Percentiles rank a stretch among this genome's conserved stretches.
Evolutionary conservation across 495 filamentous ascomycete species (phyloP).

Genomic region (Aspergillus indologenus): DNA sequence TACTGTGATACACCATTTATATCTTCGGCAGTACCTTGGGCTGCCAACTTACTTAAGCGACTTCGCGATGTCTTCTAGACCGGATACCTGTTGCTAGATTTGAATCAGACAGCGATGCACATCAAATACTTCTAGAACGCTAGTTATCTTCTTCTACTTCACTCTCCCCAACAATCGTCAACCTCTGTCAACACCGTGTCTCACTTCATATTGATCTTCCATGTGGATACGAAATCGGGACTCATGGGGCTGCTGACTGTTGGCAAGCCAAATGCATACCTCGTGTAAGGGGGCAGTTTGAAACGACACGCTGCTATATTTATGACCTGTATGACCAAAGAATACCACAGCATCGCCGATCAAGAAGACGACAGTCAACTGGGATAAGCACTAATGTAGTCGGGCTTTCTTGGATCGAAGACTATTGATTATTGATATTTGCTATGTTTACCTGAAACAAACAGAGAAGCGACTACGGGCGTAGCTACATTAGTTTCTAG

Average conservation of each 20-base stretch:
- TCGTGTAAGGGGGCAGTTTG: background rate
- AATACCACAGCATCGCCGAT: background rate
- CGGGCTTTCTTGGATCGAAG: background rate
- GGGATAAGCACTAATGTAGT: conserved; percentile 2
- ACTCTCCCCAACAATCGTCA: too few species aligned
- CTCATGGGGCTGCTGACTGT: background rate
- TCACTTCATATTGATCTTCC: too few species aligned
- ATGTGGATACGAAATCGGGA: too few species aligned
- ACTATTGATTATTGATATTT: conserved; percentile 3
- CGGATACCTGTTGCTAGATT: background rate
- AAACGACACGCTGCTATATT: background rate
- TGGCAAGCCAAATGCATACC: background rate
- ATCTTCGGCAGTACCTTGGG: background rate
- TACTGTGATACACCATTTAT: background rate
- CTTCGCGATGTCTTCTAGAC: background rate
- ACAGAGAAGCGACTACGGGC: too few species aligned
- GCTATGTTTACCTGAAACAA: conserved; percentile 5
- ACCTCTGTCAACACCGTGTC: too few species aligned
- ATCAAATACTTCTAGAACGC: background rate
- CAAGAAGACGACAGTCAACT: background rate
- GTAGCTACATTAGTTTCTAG: too few species aligned
- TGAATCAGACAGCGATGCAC: background rate
- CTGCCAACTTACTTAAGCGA: background rate
- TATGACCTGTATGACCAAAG: background rate
- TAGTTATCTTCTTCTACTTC: too few species aligned